Evolutionary conservation across 352 stramenopile genomes (phyloP), one percentile per base, ranked within the genome.

Genomic region (Phytophthora rubi): DNA sequence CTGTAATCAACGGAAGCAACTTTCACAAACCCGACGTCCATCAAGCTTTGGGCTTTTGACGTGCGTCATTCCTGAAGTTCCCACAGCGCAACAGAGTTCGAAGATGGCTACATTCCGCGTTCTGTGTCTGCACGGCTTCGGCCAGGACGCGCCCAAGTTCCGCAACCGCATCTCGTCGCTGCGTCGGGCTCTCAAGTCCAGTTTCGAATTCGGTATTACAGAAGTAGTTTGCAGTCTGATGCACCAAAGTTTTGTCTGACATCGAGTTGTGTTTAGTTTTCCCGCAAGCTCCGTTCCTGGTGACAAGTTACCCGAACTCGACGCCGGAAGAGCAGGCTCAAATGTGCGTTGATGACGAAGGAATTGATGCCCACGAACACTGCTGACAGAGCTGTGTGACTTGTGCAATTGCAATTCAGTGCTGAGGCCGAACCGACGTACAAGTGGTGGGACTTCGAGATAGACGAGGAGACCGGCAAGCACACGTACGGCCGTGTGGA

Each of bases 101-200:
- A 55, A 56, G 18, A 79, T 79, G 53, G 61, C 44, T 61, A 93
- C 86, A 59, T 79, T 88, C 39, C 87, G 85, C 45, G 78, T 96
- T 23, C 71, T 96, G 23, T 96, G 89, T 72, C 75, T 96, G 13
- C 89, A 96, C 60, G 89, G 89, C 51, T 92, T 93, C 56, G 83
- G 84, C 55, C 89, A 96, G 68, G 91, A 89, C 59, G 83, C 79
- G 21, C 71, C 80, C 33, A 92, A 86, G 54, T 76, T 96, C 52
- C 83, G 85, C 39, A 81, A 77, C 16, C 82, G 87, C 60, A 94
- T 96, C 42, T 84, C 86, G 7, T 83, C 84, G 1, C 89, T 89
- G 51, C 78, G 85, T 7, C 82, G 88, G 7, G 75, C 82, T 13
- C 85, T 94, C 67, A 94, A 95, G 69, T 90, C 75, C 35, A 90